Conservation (phyloP, 352 stramenopile genomes). For the Phytophthora nicotianae region DNA sequence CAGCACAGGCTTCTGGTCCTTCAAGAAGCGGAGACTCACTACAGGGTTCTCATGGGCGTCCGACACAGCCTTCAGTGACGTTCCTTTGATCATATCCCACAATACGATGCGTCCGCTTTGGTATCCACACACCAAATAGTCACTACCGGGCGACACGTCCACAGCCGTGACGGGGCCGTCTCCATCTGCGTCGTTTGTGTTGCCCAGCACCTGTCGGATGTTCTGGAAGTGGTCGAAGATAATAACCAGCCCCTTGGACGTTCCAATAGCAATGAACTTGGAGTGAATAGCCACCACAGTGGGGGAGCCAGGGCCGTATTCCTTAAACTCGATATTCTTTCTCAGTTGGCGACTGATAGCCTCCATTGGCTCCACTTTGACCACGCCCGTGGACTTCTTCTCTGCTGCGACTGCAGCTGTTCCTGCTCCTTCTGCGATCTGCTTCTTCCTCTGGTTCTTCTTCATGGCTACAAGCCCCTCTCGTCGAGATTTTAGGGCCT, state of each 20-base stretch:
- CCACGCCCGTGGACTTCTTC: slow-evolving; percentile 76
- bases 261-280: slow-evolving; percentile 97
- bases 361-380: slow-evolving; percentile 91
- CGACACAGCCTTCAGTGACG: slow-evolving; percentile 89
- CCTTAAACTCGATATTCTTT: slow-evolving; percentile 93
- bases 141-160: slow-evolving; percentile 85
- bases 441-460: slow-evolving; percentile 59
- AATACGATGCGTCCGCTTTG: slow-evolving; percentile 93
- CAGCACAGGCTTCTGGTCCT: slow-evolving; percentile 86
- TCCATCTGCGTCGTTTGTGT: slow-evolving; percentile 73
- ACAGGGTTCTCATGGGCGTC: slow-evolving; percentile 91
- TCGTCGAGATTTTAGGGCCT: slow-evolving; percentile 52
- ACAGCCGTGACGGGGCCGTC: slow-evolving; percentile 88
- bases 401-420: slow-evolving; percentile 27
- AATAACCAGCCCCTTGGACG: slow-evolving; percentile 93
- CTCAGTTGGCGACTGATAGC: slow-evolving; percentile 88
- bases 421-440: slow-evolving; percentile 41
- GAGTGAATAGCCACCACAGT: slow-evolving; percentile 95
- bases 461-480: slow-evolving; percentile 36
- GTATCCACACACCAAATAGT: slow-evolving; percentile 94
- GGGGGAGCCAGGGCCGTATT: slow-evolving; percentile 89
- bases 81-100: slow-evolving; percentile 97
- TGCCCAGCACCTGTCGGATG: slow-evolving; percentile 89
- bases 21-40: slow-evolving; percentile 84
- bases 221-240: slow-evolving; percentile 98